Evolutionary conservation across 768 basidiomycete species (phyloP), one percentile per base, ranked within the genome.

Genomic region (Lactifluus piperatus): DNA sequence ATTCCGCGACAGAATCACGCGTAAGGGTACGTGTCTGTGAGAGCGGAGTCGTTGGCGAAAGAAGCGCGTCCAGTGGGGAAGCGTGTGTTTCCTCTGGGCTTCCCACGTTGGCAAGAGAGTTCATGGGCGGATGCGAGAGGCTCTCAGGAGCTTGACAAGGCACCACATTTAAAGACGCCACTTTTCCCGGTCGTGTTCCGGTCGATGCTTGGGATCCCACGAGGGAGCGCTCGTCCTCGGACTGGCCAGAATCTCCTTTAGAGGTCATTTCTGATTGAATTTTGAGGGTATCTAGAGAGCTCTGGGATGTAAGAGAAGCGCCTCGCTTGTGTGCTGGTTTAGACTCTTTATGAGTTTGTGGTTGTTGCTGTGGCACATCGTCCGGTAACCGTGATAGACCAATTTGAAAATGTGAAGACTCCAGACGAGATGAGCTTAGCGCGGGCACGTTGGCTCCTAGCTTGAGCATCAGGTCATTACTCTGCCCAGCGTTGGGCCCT

Each of bases 21-120:
- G 49, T 22, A 37, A 60, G 65, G 27, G 57, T 62, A 39, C 49
- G 57, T 26, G 54, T 62, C 24, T 69, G 64, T 4, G 68, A 18
- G 22, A 36, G 36, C 5, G 60, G 26, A 18, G 59, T 63, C 10
- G 67, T 65, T 1, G 70, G 71, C 2, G 71, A 72, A n/a, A 72
- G 66, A 26, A 71, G 66, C 1, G 59, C 57, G 47, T 71, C 71
- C 14, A 71, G 67, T 5, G 64, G 55, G 8, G 62, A 58, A 9
- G 55, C 6, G 16, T 26, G 50, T 5, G 26, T 50, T 8, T 39
- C 60, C 29, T 46, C 56, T 22, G 27, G 9, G 36, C 34, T 46
- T 27, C 44, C 22, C 14, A 24, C n/a, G 37, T 51, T 36, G 29
- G 54, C 10, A 43, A 18, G 54, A 10, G 4, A 4, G 11, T 51